These are phyloP conservation scores for Micromonas commoda DNA, from an alignment of 139 green algal genomes.

Conservation along the genomic window DNA sequence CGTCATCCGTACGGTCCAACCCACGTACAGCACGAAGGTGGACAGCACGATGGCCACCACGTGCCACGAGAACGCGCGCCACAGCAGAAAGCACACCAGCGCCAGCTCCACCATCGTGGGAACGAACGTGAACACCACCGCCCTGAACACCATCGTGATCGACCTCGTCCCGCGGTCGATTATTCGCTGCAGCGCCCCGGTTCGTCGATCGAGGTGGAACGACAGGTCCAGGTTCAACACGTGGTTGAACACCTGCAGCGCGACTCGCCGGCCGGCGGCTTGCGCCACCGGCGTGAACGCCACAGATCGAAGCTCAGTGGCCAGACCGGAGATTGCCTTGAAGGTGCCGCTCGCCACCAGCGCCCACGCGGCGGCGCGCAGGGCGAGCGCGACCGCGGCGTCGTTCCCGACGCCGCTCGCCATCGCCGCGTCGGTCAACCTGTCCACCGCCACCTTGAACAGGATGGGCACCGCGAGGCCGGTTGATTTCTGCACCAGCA, in stretches of 20 bases:
- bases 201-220: slow-evolving; percentile 82
- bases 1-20: slow-evolving; percentile 75
- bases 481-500: slow-evolving; percentile 8
- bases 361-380: neutral
- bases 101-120: slow-evolving; percentile 83
- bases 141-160: slow-evolving; percentile 87
- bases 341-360: slow-evolving; percentile 25
- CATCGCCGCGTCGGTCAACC: neutral
- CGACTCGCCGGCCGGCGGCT: slow-evolving; percentile 40
- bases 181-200: slow-evolving; percentile 74
- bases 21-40: slow-evolving; percentile 81
- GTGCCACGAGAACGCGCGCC: slow-evolving; percentile 24
- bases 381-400: neutral
- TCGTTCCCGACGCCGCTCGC: neutral
- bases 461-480: slow-evolving; percentile 14
- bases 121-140: slow-evolving; percentile 88
- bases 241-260: slow-evolving; percentile 72
- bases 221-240: slow-evolving; percentile 70
- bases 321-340: slow-evolving; percentile 48
- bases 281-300: slow-evolving; percentile 76
- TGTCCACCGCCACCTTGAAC: slow-evolving; percentile 24
- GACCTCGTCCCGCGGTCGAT: slow-evolving; percentile 83
- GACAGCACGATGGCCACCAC: slow-evolving; percentile 58
- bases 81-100: slow-evolving; percentile 74
- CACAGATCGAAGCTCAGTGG: slow-evolving; percentile 73